Percentiles rank a stretch among this genome's conserved stretches.
Evolutionary conservation across 2,329 filamentous ascomycete species (phyloP).

Genomic region (Fonsecaea monophora): DNA sequence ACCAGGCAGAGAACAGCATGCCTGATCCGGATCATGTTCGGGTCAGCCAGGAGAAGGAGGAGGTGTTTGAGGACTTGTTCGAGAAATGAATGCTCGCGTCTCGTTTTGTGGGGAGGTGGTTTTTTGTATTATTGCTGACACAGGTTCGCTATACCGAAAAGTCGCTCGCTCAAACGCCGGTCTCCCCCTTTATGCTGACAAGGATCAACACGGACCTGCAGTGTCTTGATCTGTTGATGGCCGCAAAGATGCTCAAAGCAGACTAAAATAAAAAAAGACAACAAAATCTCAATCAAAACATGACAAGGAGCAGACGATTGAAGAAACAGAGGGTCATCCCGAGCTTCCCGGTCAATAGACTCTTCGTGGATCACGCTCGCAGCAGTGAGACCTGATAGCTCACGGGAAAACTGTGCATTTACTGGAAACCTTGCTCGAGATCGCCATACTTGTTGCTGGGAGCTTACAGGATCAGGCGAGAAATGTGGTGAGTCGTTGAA

Average conservation of each 20-base stretch:
- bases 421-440: not conserved
- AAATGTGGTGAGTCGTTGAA: not conserved
- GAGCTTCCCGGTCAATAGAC: not conserved
- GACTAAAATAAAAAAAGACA: constrained; percentile 5
- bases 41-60: constrained; percentile 22
- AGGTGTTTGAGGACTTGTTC: constrained; percentile 27
- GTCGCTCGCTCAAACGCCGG: not conserved
- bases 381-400: not conserved
- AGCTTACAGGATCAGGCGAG: not conserved
- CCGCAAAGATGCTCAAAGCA: not conserved
- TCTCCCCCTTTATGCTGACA: not conserved
- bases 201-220: not conserved
- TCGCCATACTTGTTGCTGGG: not conserved
- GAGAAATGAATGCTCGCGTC: constrained; percentile 1
- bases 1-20: constrained; percentile 28
- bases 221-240: not conserved
- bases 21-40: constrained; percentile 31
- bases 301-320: not conserved
- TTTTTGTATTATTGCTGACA: not conserved
- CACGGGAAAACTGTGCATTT: not conserved
- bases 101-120: not conserved
- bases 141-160: not conserved
- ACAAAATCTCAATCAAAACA: not conserved
- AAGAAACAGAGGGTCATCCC: not conserved
- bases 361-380: not conserved